These are phyloP conservation scores for Pythium rishiriense DNA, from an alignment of 352 stramenopile genomes.

Conservation along the genomic window DNA sequence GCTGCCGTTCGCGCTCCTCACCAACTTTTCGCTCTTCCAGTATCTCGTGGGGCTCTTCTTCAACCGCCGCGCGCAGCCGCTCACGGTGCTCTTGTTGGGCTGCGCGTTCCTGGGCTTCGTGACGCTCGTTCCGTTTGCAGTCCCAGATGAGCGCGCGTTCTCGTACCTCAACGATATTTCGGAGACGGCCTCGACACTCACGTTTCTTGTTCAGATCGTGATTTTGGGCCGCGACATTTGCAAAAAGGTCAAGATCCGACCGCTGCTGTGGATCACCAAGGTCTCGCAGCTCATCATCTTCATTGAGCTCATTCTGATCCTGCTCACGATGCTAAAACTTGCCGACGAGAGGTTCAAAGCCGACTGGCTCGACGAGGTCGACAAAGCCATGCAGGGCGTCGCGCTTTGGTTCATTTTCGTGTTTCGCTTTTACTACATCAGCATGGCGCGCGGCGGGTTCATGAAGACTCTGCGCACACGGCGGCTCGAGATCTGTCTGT, in stretches of 20 bases:
- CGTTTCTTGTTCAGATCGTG: slow-evolving; percentile 37
- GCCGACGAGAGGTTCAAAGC: background rate
- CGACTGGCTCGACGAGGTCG: slow-evolving; percentile 8
- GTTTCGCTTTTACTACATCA: slow-evolving; percentile 39
- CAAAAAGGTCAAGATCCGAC: slow-evolving; percentile 27
- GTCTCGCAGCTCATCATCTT: slow-evolving; percentile 23
- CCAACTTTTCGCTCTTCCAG: slow-evolving; percentile 27
- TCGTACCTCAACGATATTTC: slow-evolving; percentile 34
- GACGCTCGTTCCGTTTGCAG: slow-evolving; percentile 9
- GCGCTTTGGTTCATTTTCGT: slow-evolving; percentile 27
- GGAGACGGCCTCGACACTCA: slow-evolving; percentile 32
- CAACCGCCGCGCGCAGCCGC: slow-evolving; percentile 3
- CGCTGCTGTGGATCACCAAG: slow-evolving; percentile 15
- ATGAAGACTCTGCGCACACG: slow-evolving; percentile 23
- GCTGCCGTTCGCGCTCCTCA: slow-evolving; percentile 14
- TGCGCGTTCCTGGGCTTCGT: slow-evolving; percentile 21
- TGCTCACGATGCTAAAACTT: slow-evolving; percentile 11
- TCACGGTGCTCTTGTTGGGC: slow-evolving; percentile 2
- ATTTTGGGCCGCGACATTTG: slow-evolving; percentile 34
- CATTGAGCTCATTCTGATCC: slow-evolving; percentile 17
- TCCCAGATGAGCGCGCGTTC: background rate
- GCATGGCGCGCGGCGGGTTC: slow-evolving; percentile 29
- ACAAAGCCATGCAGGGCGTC: slow-evolving; percentile 18
- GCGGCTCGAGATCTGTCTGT: slow-evolving; percentile 31
- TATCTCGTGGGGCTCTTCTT: slow-evolving; percentile 19